Percentiles rank a stretch among this genome's conserved stretches.
These are phyloP conservation scores for Candida quercuum DNA, from an alignment of 805 yeast genomes.

Conservation along the genomic window DNA sequence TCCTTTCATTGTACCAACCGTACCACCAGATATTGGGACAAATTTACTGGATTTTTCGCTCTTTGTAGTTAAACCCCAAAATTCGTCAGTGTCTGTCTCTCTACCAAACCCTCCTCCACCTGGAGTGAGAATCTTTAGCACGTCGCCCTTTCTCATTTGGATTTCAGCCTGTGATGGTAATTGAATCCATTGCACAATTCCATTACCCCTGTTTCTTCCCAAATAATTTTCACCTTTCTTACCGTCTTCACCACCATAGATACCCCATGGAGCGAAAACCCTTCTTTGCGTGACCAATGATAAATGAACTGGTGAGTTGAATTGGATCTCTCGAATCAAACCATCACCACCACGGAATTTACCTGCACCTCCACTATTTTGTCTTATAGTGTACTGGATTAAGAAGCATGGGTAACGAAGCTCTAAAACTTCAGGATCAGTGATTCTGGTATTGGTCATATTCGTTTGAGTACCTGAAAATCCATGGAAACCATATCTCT, in stretches of 20 bases:
- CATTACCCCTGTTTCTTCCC: slow-evolving; percentile 29
- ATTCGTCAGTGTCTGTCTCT: slow-evolving; percentile 20
- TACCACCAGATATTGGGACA: slow-evolving; percentile 21
- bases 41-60: slow-evolving; percentile 5
- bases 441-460: slow-evolving; percentile 48
- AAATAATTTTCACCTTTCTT: slow-evolving; percentile 38
- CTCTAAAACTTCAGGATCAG: slow-evolving; percentile 51
- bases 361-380: slow-evolving; percentile 45
- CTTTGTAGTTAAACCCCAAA: slow-evolving; percentile 17
- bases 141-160: slow-evolving; percentile 32
- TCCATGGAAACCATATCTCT: slow-evolving; percentile 53
- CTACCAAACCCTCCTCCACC: slow-evolving; percentile 44
- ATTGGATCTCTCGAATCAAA: slow-evolving; percentile 43
- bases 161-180: slow-evolving; percentile 30
- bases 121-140: slow-evolving; percentile 33
- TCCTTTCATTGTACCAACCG: slow-evolving; percentile 16
- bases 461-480: slow-evolving; percentile 51
- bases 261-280: slow-evolving; percentile 48
- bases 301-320: slow-evolving; percentile 34
- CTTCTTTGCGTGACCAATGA: slow-evolving; percentile 48
- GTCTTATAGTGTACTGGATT: slow-evolving; percentile 38
- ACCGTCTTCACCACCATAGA: slow-evolving; percentile 50
- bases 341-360: slow-evolving; percentile 48
- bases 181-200: slow-evolving; percentile 28
- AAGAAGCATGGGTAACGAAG: slow-evolving; percentile 46